A percentile compares a stretch with the other conserved stretches of the same genome.
Conservation (phyloP, 352 stramenopile species). For the Globisporangium camurandrum region DNA sequence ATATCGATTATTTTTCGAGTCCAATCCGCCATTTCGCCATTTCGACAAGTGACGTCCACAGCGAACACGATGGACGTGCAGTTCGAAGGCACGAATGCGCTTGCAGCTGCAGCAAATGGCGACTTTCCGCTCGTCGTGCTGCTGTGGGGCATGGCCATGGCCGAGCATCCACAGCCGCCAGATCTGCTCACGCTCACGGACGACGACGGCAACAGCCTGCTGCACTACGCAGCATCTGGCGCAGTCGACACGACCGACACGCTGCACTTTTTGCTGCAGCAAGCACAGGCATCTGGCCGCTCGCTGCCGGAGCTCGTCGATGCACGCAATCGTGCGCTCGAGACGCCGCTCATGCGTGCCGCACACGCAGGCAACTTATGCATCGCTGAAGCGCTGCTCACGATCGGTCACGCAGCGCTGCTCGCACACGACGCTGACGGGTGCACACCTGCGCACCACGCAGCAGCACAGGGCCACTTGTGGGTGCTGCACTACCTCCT, state of each 20-base stretch:
- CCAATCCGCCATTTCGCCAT: no score
- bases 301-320: constrained; percentile 31
- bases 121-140: constrained; percentile 83
- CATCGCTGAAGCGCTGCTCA: constrained; percentile 50
- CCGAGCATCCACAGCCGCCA: constrained; percentile 35
- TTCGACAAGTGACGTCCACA: no score
- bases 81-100: constrained; percentile 71
- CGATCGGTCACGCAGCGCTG: constrained; percentile 40
- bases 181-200: constrained; percentile 49
- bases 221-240: constrained; percentile 56
- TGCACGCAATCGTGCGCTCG: constrained; percentile 40
- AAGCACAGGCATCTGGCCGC: constrained; percentile 30
- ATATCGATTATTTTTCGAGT: no score
- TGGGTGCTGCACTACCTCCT: constrained; percentile 73
- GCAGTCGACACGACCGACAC: constrained; percentile 46
- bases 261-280: constrained; percentile 77
- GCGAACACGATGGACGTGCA: constrained; percentile 65
- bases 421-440: constrained; percentile 42
- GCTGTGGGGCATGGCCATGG: constrained; percentile 81
- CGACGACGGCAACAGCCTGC: constrained; percentile 35
- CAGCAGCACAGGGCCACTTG: constrained; percentile 58
- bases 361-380: constrained; percentile 61
- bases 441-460: constrained; percentile 67
- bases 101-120: constrained; percentile 65
- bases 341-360: constrained; percentile 75